These are phyloP conservation scores for Colletotrichum sp. DNA, from an alignment of 2,329 filamentous ascomycete genomes.

Conservation along the genomic window DNA sequence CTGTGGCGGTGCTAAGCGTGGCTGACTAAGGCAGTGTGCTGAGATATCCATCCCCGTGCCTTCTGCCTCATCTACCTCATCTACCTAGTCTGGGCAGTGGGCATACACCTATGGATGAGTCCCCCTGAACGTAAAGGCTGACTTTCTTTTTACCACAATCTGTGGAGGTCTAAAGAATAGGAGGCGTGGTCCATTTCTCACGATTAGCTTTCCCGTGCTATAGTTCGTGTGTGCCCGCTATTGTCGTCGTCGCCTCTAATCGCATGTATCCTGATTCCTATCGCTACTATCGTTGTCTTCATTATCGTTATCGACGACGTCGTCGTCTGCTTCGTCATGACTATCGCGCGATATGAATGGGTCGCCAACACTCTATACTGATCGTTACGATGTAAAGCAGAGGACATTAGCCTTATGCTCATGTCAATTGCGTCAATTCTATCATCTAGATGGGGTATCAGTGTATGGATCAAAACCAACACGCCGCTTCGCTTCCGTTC, in stretches of 20 bases:
- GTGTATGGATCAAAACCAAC: constrained; percentile 64
- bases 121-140: not conserved
- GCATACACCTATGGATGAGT: not conserved
- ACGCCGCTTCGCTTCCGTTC: constrained; percentile 50
- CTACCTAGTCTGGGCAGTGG: not conserved
- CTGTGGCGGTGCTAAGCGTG: not conserved
- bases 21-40: not conserved
- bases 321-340: not conserved
- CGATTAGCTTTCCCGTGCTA: not conserved
- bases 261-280: not conserved
- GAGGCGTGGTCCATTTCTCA: not conserved
- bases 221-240: not conserved
- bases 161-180: not conserved
- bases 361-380: not conserved
- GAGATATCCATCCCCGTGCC: not conserved
- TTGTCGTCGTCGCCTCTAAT: not conserved
- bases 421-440: not conserved
- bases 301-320: not conserved
- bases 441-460: constrained; percentile 36
- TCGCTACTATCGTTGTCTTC: not conserved
- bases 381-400: not conserved
- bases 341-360: not conserved
- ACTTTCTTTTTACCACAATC: not conserved
- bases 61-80: not conserved
- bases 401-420: not conserved